Base-by-base conservation (phyloP, 768 basidiomycete genomes). In the Amanita muscaria region DNA sequence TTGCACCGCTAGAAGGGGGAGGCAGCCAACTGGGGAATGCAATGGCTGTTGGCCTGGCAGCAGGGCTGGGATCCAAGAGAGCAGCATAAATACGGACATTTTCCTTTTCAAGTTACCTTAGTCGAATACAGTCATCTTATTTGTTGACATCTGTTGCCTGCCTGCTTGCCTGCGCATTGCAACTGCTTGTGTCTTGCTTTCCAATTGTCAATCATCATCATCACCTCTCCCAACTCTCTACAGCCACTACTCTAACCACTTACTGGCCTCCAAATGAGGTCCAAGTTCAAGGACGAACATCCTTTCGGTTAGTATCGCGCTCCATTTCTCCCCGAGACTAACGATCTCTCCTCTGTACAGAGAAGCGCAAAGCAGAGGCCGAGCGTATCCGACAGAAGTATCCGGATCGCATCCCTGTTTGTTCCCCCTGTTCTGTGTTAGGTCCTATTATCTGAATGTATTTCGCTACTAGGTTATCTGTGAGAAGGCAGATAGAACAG, bases 311-410 rank as follows among this genome's bases (percentile, higher is more conserved):
- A 56, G 81, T 69, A 32, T 39, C 56, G 53, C 41, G 44, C 27
- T 25, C 48, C 42, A 21, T 50, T 35, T 48, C 40, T 23, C 40
- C 40, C n/a, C 35, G 23, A 23, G 27, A 11, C 29, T 36, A 42
- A 53, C 68, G 59, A 69, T 64, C 54, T 47, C 48, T 55, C 56
- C 37, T 48, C 43, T 32, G 48, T 45, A 32, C 58, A 97, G 94
- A 96, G 81, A 98, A 97, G 73, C 88, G 94, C 76, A 97, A 97
- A 76, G 91, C 90, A 33, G 94, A 98, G 62, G 94, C 94, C 25
- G 93, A 98, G 74, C 84, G 94, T 47, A 98, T 98, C 59, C 75
- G 94, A 52, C 88, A 93, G 78, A 99, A 99, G 74, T 99, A 99
- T 61, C 88, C 87, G 24, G 96, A 98, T 73, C 83, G 94, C 50